Conservation (phyloP, 75 land plant species). For the Adiantum capillusveneris region DNA sequence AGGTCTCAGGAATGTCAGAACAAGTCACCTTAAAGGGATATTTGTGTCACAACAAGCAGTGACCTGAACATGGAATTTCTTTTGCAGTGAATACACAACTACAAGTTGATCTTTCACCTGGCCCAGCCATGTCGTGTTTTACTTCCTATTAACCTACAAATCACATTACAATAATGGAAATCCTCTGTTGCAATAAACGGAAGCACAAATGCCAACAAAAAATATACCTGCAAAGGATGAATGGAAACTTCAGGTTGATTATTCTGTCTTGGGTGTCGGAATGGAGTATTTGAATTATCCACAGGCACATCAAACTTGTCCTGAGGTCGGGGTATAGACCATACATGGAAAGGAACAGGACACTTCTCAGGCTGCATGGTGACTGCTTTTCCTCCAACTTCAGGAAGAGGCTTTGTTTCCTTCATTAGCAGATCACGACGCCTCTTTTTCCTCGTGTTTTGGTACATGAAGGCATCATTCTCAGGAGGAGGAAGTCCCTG, state of each 20-base stretch:
- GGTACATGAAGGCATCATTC: slow-evolving; percentile 42
- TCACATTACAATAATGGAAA: no score
- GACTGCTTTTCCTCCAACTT: not conserved
- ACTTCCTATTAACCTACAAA: no score
- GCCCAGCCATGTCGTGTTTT: no score
- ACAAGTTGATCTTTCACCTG: no score
- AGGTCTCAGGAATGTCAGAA: no score
- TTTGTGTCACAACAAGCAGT: no score
- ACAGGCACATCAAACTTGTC: slow-evolving; percentile 62
- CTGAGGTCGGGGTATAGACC: slow-evolving; percentile 74
- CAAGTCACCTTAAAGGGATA: no score
- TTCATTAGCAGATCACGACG: slow-evolving; percentile 18
- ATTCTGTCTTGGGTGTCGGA: slow-evolving; percentile 68
- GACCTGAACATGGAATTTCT: no score
- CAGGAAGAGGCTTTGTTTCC: not conserved
- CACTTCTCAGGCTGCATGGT: slow-evolving; percentile 11
- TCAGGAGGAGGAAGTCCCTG: slow-evolving; percentile 12
- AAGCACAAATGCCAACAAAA: no score
- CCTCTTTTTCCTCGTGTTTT: slow-evolving; percentile 46
- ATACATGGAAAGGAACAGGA: slow-evolving; percentile 80
- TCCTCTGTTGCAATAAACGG: no score
- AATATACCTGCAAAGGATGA: slow-evolving; percentile 8
- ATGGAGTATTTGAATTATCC: slow-evolving; percentile 81
- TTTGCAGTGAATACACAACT: no score
- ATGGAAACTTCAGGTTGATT: slow-evolving; percentile 35